Evolutionary conservation across 176 grass and related monocot genomes (phyloP).

Genomic region (Elaeis guineensis): DNA sequence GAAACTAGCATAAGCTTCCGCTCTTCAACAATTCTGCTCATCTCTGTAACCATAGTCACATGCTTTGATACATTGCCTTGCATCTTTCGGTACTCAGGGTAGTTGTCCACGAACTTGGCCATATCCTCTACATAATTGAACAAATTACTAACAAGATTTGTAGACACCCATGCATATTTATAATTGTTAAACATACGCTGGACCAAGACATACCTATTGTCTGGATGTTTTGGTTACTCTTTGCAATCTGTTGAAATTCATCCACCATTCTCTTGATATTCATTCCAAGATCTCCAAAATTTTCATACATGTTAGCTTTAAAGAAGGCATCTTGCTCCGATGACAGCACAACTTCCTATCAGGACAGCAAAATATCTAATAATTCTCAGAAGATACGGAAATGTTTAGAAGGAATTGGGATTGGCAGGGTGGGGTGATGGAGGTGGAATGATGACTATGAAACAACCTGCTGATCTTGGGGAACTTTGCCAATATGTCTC

Average conservation of each 20-base stretch:
- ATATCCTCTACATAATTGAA: slow-evolving; percentile 63
- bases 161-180: too few species aligned
- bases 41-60: slow-evolving; percentile 85
- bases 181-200: too few species aligned
- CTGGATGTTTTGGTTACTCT: slow-evolving; percentile 92
- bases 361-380: slow-evolving; percentile 29
- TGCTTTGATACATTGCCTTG: slow-evolving; percentile 98
- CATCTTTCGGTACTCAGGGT: slow-evolving; percentile 87
- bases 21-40: slow-evolving; percentile 97
- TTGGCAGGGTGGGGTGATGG: neutral
- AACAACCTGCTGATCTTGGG: slow-evolving; percentile 88
- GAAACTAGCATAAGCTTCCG: slow-evolving; percentile 91
- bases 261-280: slow-evolving; percentile 99
- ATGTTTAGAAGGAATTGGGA: slow-evolving; percentile 9
- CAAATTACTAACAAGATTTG: too few species aligned
- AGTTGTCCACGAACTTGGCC: slow-evolving; percentile 88
- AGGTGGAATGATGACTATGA: slow-evolving; percentile 19
- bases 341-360: slow-evolving; percentile 91
- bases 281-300: slow-evolving; percentile 99
- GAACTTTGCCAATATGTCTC: slow-evolving; percentile 49
- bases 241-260: slow-evolving; percentile 98
- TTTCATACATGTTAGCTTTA: slow-evolving; percentile 77
- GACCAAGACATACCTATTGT: slow-evolving; percentile 53
- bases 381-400: slow-evolving; percentile 15
- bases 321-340: slow-evolving; percentile 87